These are phyloP conservation scores for Tylopilus orsonianus DNA, from an alignment of 1,284 basidiomycete species.

Conservation along the genomic window DNA sequence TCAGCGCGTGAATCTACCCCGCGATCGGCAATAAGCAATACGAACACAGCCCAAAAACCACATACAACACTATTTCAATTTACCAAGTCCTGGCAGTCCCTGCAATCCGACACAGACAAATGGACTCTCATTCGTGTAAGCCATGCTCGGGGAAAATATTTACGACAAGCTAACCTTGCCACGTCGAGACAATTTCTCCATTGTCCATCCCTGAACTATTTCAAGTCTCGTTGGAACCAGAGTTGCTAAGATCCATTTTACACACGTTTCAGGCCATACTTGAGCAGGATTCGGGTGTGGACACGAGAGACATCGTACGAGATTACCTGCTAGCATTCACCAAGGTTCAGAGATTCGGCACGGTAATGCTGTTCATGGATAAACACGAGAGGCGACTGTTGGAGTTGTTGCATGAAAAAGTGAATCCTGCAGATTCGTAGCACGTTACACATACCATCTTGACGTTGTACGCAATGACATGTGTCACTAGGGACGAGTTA, in stretches of 20 bases:
- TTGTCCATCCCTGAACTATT: constrained; percentile 56
- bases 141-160: neutral
- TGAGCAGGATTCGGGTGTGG: constrained; percentile 15
- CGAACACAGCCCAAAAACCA: constrained; percentile 20
- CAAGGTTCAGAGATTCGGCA: constrained; percentile 58
- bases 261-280: constrained; percentile 45
- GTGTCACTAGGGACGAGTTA: too few relatives aligned
- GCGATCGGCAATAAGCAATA: constrained; percentile 5
- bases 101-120: constrained; percentile 38
- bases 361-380: constrained; percentile 62
- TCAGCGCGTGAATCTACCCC: constrained; percentile 10
- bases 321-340: constrained; percentile 54
- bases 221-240: constrained; percentile 64
- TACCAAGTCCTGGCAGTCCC: constrained; percentile 49
- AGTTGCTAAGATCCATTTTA: constrained; percentile 56
- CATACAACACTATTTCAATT: constrained; percentile 61
- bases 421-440: constrained; percentile 13
- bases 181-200: constrained; percentile 50
- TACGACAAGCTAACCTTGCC: neutral
- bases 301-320: constrained; percentile 31
- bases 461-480: too few relatives aligned
- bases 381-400: constrained; percentile 47
- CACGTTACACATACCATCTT: too few relatives aligned
- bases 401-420: constrained; percentile 37
- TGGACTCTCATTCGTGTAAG: constrained; percentile 57